Evolutionary conservation across 2,329 filamentous ascomycete species (phyloP).

Genomic region (Fusarium nurragi): DNA sequence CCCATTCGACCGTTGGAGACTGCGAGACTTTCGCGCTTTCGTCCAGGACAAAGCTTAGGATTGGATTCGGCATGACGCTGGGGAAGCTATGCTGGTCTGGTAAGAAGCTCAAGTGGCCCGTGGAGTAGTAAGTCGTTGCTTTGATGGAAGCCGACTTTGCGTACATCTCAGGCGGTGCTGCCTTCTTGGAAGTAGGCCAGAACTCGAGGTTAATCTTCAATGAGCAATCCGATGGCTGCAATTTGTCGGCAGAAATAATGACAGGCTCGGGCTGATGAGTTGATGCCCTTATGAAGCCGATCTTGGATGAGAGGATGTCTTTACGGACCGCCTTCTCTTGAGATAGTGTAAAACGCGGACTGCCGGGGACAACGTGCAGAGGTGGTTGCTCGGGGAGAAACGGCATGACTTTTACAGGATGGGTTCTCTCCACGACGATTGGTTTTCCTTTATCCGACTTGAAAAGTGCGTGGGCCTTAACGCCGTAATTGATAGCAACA

Average conservation of each 20-base stretch:
- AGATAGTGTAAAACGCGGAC: slow-evolving; percentile 10
- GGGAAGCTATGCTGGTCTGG: slow-evolving; percentile 31
- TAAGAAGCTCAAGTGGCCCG: slow-evolving; percentile 20
- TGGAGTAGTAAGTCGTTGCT: slow-evolving; percentile 29
- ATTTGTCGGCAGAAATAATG: slow-evolving; percentile 25
- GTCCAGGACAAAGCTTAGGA: slow-evolving; percentile 24
- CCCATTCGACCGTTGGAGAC: neutral
- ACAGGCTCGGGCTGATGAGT: slow-evolving; percentile 24
- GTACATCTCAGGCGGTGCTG: slow-evolving; percentile 16
- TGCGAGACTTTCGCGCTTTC: neutral
- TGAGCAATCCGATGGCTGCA: slow-evolving; percentile 10
- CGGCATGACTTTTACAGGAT: slow-evolving; percentile 31
- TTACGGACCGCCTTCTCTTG: slow-evolving; percentile 33
- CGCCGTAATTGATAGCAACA: slow-evolving; percentile 16
- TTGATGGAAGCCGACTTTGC: slow-evolving; percentile 23
- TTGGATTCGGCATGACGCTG: slow-evolving; percentile 6
- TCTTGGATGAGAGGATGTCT: slow-evolving; percentile 18
- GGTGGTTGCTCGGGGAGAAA: slow-evolving; percentile 29
- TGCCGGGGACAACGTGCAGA: slow-evolving; percentile 17
- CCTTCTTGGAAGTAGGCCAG: slow-evolving; percentile 23
- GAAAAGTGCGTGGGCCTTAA: neutral
- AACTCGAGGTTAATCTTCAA: slow-evolving; percentile 30
- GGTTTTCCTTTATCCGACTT: neutral
- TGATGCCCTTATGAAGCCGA: slow-evolving; percentile 22
- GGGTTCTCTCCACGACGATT: neutral